Percentiles rank a stretch among this genome's conserved stretches.
Conservation (phyloP, 1,284 basidiomycete species). For the Pholiota adiposa region DNA sequence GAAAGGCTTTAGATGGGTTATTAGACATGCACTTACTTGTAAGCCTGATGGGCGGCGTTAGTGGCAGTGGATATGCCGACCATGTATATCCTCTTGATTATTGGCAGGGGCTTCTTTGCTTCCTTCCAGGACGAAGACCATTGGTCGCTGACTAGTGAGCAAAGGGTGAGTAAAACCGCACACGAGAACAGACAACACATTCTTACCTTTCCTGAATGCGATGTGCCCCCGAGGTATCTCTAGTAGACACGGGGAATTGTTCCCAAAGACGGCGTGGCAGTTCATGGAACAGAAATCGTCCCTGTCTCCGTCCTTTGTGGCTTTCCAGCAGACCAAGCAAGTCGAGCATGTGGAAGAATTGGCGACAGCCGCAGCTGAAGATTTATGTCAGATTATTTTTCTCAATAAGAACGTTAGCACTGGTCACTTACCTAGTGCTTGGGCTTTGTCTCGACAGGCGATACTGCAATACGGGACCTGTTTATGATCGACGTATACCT, state of each 20-base stretch:
- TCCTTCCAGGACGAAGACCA: constrained; percentile 20
- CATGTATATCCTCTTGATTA: constrained; percentile 27
- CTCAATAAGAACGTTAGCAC: neutral
- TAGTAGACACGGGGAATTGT: constrained; percentile 20
- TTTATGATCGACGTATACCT: constrained; percentile 20
- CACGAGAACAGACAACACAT: neutral
- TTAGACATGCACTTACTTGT: constrained; percentile 16
- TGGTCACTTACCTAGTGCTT: constrained; percentile 8
- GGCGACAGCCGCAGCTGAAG: constrained; percentile 9
- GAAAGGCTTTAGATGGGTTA: neutral
- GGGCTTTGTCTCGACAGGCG: constrained; percentile 27
- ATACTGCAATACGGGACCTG: constrained; percentile 27
- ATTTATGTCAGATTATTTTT: neutral
- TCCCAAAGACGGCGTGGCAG: constrained; percentile 12
- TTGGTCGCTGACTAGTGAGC: constrained; percentile 17
- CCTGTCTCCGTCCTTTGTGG: neutral
- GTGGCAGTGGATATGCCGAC: constrained; percentile 12
- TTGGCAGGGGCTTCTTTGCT: constrained; percentile 9
- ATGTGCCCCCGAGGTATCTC: constrained; percentile 29
- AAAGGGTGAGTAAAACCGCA: neutral
- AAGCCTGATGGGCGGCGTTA: constrained; percentile 11
- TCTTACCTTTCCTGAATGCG: constrained; percentile 23
- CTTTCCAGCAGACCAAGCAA: constrained; percentile 30
- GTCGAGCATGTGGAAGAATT: constrained; percentile 22
- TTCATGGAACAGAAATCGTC: constrained; percentile 22